phyloP scores from a whole-genome alignment of 2,329 filamentous ascomycete genomes.

The Fusarium humuli region DNA sequence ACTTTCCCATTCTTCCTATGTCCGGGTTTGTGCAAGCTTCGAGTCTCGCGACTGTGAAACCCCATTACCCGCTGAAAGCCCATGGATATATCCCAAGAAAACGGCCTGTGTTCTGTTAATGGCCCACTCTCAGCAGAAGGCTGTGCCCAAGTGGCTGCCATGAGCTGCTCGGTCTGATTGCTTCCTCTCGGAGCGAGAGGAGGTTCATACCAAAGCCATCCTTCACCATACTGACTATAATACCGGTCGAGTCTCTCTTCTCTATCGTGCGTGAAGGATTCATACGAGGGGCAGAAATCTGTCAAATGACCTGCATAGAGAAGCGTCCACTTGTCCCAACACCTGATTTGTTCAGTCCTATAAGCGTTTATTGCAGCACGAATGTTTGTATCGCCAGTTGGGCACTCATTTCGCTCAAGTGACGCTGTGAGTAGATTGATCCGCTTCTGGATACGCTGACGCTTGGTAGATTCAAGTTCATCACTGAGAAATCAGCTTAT shows the following conservation, averaged over 20 bases:
- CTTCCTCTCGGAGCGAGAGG: constrained; percentile 31
- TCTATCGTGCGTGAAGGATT: constrained; percentile 43
- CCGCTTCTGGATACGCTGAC: constrained; percentile 27
- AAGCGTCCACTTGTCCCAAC: constrained; percentile 44
- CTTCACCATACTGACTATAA: constrained; percentile 35
- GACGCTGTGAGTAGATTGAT: constrained; percentile 20
- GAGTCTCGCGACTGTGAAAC: constrained; percentile 36
- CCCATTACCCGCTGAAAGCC: constrained; percentile 40
- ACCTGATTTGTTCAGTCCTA: constrained; percentile 31
- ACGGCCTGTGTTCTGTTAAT: constrained; percentile 2
- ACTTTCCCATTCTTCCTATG: constrained; percentile 15
- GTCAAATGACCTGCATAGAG: constrained; percentile 40
- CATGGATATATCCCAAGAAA: constrained; percentile 44
- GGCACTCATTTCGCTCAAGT: constrained; percentile 19
- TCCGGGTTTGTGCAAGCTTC: background rate
- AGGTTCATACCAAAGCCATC: constrained; percentile 46
- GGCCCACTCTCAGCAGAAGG: constrained; percentile 9
- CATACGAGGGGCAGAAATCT: constrained; percentile 39
- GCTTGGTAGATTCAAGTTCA: constrained; percentile 43
- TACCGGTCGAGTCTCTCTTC: constrained; percentile 42
- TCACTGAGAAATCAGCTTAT: constrained; percentile 31
- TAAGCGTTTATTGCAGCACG: constrained; percentile 40
- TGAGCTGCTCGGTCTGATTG: constrained; percentile 31
- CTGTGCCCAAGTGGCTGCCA: constrained; percentile 45
- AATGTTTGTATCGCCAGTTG: constrained; percentile 32